phyloP scores from a whole-genome alignment of 352 stramenopile genomes.

The Aphanomyces stellatus region DNA sequence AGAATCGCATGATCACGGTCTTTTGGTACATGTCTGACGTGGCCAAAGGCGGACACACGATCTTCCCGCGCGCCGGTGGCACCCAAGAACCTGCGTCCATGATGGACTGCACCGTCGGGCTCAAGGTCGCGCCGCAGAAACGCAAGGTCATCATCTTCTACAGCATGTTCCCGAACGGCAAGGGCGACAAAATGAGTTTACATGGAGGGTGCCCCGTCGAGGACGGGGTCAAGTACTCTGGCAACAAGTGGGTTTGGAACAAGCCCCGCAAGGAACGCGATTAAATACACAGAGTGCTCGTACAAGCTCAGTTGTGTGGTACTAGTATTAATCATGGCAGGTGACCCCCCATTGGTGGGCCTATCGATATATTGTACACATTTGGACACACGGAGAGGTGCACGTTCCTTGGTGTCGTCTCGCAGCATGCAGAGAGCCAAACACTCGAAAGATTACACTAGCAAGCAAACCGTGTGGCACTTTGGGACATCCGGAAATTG shows the following conservation, averaged over 20 bases:
- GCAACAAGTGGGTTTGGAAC: constrained; percentile 84
- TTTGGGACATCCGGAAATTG: too few relatives aligned
- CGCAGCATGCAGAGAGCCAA: too few relatives aligned
- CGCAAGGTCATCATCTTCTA: constrained; percentile 76
- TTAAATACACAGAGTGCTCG: too few relatives aligned
- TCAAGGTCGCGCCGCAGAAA: constrained; percentile 57
- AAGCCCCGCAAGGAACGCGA: constrained; percentile 34
- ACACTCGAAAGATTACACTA: too few relatives aligned
- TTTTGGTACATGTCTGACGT: constrained; percentile 86
- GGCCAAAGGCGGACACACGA: constrained; percentile 53
- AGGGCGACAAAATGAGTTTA: constrained; percentile 51
- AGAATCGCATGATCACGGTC: constrained; percentile 80
- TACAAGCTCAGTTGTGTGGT: too few relatives aligned
- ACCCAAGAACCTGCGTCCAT: constrained; percentile 34
- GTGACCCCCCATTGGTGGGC: too few relatives aligned
- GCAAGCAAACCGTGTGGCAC: too few relatives aligned
- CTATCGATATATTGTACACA: too few relatives aligned
- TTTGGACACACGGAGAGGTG: too few relatives aligned
- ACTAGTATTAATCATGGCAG: too few relatives aligned
- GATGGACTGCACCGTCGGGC: constrained; percentile 49
- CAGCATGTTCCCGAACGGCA: constrained; percentile 62
- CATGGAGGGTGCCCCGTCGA: constrained; percentile 61
- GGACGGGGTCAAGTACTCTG: constrained; percentile 64
- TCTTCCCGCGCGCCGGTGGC: constrained; percentile 52
- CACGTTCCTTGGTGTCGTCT: too few relatives aligned